A percentile compares a stretch with the other conserved stretches of the same genome.
These are phyloP conservation scores for Mycena amicta DNA, from an alignment of 768 basidiomycete genomes.

Conservation along the genomic window DNA sequence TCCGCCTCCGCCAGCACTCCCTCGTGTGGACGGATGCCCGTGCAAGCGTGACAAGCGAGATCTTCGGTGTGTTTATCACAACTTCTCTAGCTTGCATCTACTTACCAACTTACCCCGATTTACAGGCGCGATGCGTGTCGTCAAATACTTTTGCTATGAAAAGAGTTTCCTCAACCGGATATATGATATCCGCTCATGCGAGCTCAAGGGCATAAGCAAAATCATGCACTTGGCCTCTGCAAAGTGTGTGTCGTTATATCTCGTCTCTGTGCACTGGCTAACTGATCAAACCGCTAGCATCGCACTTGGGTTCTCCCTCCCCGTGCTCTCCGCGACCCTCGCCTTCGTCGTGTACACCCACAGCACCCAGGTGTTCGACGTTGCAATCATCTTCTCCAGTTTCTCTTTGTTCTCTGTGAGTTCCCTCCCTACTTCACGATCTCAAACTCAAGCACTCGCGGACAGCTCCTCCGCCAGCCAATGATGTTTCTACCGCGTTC, in stretches of 20 bases:
- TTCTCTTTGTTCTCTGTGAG: constrained; percentile 17
- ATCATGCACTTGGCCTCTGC: background rate
- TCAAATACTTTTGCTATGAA: constrained; percentile 59
- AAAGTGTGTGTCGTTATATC: background rate
- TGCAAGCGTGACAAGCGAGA: constrained; percentile 47
- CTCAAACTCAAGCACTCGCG: too few relatives aligned
- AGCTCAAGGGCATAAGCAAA: background rate
- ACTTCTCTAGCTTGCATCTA: background rate
- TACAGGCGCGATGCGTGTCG: constrained; percentile 39
- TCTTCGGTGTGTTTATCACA: constrained; percentile 33
- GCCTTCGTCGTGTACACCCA: background rate
- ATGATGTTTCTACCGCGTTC: constrained; percentile 68
- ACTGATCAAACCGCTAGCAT: background rate
- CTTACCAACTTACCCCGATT: constrained; percentile 18
- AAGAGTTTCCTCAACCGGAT: background rate
- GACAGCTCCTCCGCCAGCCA: constrained; percentile 69
- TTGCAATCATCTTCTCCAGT: background rate
- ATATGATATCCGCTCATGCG: background rate
- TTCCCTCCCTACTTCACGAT: constrained; percentile 38
- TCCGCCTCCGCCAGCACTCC: constrained; percentile 41
- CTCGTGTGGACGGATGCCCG: constrained; percentile 52
- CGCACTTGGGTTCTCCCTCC: background rate
- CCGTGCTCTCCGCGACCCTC: background rate
- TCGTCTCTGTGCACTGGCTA: background rate
- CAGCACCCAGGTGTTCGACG: background rate